Conservation (phyloP, 805 yeast species). For the Metschnikowia reukaufii region DNA sequence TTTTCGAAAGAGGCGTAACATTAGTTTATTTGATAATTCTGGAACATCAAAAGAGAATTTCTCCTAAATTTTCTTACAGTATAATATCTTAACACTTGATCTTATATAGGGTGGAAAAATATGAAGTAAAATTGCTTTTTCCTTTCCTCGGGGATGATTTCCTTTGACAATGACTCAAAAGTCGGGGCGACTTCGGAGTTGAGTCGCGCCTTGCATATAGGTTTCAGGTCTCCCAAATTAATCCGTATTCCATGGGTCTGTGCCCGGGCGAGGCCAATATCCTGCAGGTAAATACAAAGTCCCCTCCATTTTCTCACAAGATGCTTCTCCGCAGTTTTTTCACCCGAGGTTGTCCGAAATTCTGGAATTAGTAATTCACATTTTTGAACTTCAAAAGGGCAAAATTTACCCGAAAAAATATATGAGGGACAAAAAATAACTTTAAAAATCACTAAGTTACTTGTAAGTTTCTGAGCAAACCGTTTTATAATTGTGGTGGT, state of each 20-base stretch:
- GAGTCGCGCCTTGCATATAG: constrained; percentile 18
- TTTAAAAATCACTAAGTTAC: too few relatives aligned
- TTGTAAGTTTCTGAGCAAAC: too few relatives aligned
- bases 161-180: constrained; percentile 12
- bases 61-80: too few relatives aligned
- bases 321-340: constrained; percentile 11
- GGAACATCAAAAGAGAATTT: too few relatives aligned
- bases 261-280: constrained; percentile 7
- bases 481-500: background rate
- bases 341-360: constrained; percentile 10
- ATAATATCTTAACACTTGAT: background rate
- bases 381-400: background rate
- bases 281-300: constrained; percentile 8
- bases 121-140: background rate
- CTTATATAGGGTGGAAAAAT: background rate
- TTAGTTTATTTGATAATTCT: background rate
- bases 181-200: constrained; percentile 21
- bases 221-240: constrained; percentile 2
- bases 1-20: background rate
- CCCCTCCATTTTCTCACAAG: constrained; percentile 10
- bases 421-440: background rate
- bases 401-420: background rate
- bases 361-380: background rate
- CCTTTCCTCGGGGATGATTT: constrained; percentile 5
- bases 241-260: constrained; percentile 12